phyloP scores from a whole-genome alignment of 768 basidiomycete species.

The Plicaturopsis crispa region DNA sequence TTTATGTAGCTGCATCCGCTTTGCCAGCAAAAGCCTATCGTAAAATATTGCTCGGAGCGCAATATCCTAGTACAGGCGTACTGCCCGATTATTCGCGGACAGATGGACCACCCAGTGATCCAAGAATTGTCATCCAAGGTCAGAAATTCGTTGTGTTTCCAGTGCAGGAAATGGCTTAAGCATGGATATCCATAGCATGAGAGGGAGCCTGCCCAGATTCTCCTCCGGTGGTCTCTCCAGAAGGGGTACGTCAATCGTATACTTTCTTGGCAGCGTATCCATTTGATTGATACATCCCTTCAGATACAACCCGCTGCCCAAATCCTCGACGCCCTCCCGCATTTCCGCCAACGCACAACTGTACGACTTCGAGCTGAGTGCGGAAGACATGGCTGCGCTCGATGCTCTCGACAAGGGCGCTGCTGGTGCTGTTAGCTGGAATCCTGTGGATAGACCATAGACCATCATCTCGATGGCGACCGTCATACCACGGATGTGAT shows the following conservation, averaged over 20 bases:
- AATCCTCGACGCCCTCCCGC: slow-evolving; percentile 62
- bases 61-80: slow-evolving; percentile 67
- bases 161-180: too few relatives aligned
- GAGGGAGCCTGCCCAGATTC: slow-evolving; percentile 70
- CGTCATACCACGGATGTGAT: too few relatives aligned
- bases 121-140: slow-evolving; percentile 54
- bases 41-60: slow-evolving; percentile 59
- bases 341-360: slow-evolving; percentile 69
- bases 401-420: slow-evolving; percentile 68
- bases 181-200: slow-evolving; percentile 30
- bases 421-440: slow-evolving; percentile 75
- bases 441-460: slow-evolving; percentile 76
- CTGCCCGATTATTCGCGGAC: slow-evolving; percentile 63
- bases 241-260: too few relatives aligned
- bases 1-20: slow-evolving; percentile 66
- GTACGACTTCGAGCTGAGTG: slow-evolving; percentile 65
- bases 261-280: too few relatives aligned
- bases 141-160: slow-evolving; percentile 10
- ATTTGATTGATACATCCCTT: too few relatives aligned
- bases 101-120: slow-evolving; percentile 48
- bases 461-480: too few relatives aligned
- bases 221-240: slow-evolving; percentile 89
- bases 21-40: slow-evolving; percentile 76
- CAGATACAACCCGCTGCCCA: slow-evolving; percentile 81
- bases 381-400: slow-evolving; percentile 57